A percentile compares a stretch with the other conserved stretches of the same genome.
Evolutionary conservation across 305 asterid species (phyloP).

Genomic region (Striga hermonthica): DNA sequence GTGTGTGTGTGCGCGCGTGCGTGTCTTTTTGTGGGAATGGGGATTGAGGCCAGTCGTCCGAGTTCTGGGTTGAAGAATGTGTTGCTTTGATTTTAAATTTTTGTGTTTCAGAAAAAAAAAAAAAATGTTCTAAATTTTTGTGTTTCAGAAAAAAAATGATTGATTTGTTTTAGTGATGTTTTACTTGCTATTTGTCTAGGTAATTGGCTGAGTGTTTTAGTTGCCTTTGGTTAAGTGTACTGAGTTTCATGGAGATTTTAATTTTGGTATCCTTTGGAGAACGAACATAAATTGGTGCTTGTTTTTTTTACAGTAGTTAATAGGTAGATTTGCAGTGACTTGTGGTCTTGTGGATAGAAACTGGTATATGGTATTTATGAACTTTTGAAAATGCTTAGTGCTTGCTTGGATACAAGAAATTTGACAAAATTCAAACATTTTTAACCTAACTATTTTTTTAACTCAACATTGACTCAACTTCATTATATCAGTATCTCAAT

Average conservation of each 20-base stretch:
- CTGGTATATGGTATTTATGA: neutral
- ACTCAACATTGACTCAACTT: no score
- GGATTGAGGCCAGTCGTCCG: no score
- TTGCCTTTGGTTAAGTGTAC: neutral
- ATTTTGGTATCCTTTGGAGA: neutral
- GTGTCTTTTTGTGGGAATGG: no score
- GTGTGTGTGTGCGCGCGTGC: no score
- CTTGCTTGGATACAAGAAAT: no score
- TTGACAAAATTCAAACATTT: no score
- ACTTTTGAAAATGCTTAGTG: neutral
- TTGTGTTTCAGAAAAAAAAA: neutral
- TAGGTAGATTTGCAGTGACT: neutral
- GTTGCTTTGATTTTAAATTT: neutral
- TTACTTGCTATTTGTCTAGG: neutral
- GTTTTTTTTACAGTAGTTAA: neutral
- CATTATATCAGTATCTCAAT: no score
- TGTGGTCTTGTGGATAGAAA: neutral
- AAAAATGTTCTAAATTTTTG: no score
- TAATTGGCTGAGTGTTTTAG: neutral
- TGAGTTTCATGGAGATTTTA: neutral
- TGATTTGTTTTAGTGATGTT: neutral
- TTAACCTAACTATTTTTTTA: no score
- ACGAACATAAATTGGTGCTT: neutral
- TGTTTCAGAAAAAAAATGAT: neutral
- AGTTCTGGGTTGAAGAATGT: neutral